Evolutionary conservation across 2,329 filamentous ascomycete genomes (phyloP).

Genomic region (Epichloe baconii): DNA sequence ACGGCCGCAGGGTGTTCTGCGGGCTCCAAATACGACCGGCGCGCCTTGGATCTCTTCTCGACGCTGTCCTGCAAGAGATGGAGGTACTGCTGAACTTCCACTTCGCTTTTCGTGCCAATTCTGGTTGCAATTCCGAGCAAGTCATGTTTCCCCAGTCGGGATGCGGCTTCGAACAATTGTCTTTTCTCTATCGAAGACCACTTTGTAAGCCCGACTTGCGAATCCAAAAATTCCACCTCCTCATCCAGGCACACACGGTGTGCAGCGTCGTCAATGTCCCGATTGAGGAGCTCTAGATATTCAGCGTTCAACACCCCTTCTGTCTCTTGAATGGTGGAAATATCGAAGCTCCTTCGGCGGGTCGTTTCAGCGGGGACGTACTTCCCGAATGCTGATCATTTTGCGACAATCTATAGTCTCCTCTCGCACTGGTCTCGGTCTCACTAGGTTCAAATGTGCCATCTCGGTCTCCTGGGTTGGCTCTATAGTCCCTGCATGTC

Average conservation of each 20-base stretch:
- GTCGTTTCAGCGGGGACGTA: constrained; percentile 17
- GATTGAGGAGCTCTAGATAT: constrained; percentile 42
- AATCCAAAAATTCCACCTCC: constrained; percentile 21
- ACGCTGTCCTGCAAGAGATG: constrained; percentile 41
- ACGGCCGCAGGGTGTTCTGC: constrained; percentile 56
- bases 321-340: constrained; percentile 31
- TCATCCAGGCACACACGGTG: constrained; percentile 20
- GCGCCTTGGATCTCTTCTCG: constrained; percentile 23
- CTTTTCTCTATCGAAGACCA: constrained; percentile 66
- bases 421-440: neutral
- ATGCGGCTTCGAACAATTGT: constrained; percentile 52
- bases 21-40: constrained; percentile 24
- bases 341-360: constrained; percentile 12
- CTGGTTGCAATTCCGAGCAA: constrained; percentile 46
- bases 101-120: constrained; percentile 57
- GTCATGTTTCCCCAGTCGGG: constrained; percentile 50
- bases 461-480: neutral
- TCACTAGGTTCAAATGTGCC: constrained; percentile 3
- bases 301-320: constrained; percentile 27
- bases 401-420: neutral
- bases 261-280: constrained; percentile 42
- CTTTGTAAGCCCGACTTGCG: constrained; percentile 52
- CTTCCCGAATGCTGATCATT: constrained; percentile 4
- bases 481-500: neutral
- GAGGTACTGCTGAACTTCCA: constrained; percentile 63